These are phyloP conservation scores for Metschnikowia drakensbergensis DNA, from an alignment of 805 yeast genomes.

Conservation along the genomic window DNA sequence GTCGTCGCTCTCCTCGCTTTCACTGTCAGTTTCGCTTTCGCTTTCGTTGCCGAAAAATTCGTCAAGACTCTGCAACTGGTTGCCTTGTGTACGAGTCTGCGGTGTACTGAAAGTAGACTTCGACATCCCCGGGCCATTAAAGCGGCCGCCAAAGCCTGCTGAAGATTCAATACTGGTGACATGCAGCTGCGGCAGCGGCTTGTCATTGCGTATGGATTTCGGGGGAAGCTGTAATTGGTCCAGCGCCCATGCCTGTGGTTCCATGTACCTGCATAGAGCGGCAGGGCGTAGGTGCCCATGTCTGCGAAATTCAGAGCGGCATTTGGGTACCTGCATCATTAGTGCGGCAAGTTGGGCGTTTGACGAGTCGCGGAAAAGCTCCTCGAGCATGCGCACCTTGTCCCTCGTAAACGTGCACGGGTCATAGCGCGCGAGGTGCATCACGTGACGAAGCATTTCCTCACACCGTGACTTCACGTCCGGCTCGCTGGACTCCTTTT, in stretches of 20 bases:
- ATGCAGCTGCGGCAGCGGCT: conserved; percentile 3
- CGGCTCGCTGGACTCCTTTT: conserved; percentile 12
- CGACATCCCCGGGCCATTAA: background rate
- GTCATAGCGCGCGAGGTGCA: conserved; percentile 72
- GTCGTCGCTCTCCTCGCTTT: background rate
- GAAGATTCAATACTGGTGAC: conserved; percentile 17
- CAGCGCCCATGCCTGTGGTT: conserved; percentile 44
- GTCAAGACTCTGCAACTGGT: conserved; percentile 73
- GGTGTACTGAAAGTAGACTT: background rate
- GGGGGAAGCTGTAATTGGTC: conserved; percentile 28
- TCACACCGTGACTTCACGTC: conserved; percentile 19
- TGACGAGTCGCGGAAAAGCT: conserved; percentile 45
- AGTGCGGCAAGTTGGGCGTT: conserved; percentile 61
- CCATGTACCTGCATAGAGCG: conserved; percentile 18
- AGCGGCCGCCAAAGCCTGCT: background rate
- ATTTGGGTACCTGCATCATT: conserved; percentile 74
- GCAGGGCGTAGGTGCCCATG: background rate
- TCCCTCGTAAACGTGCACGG: conserved; percentile 75
- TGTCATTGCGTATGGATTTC: conserved; percentile 29
- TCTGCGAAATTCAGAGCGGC: conserved; percentile 40
- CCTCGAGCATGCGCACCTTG: conserved; percentile 68
- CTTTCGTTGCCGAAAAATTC: conserved; percentile 63
- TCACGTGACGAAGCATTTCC: conserved; percentile 56
- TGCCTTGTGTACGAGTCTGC: conserved; percentile 15
- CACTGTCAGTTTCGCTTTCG: conserved; percentile 16